These are phyloP conservation scores for Neurospora sp. DNA, from an alignment of 495 filamentous ascomycete species.

Conservation along the genomic window DNA sequence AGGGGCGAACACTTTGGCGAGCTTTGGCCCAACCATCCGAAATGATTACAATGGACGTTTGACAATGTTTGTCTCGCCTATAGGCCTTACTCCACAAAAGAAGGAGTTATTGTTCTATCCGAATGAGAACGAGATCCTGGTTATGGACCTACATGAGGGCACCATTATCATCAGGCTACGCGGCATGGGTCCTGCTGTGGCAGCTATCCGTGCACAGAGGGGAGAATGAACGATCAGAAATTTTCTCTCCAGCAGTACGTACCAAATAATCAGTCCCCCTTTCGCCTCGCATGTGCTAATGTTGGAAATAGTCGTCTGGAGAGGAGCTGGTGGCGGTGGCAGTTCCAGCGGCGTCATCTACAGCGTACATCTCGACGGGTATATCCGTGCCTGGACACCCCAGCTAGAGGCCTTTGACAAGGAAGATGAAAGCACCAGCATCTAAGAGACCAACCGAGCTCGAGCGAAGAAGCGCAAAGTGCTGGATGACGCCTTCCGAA, in stretches of 20 bases:
- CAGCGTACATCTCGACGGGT: slow-evolving; percentile 49
- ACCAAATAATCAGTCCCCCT: neutral
- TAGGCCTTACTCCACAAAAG: slow-evolving; percentile 42
- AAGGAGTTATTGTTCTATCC: slow-evolving; percentile 32
- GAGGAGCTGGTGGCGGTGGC: slow-evolving; percentile 39
- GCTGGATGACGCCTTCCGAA: slow-evolving; percentile 46
- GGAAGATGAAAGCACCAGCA: slow-evolving; percentile 29
- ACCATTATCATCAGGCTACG: slow-evolving; percentile 58
- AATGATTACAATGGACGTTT: slow-evolving; percentile 40
- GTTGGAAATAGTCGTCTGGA: slow-evolving; percentile 48
- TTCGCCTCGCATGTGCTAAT: neutral
- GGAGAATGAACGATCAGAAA: slow-evolving; percentile 38
- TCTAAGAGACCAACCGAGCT: slow-evolving; percentile 19
- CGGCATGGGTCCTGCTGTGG: slow-evolving; percentile 43
- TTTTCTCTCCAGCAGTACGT: slow-evolving; percentile 45
- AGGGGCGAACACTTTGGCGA: slow-evolving; percentile 73
- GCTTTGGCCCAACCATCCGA: slow-evolving; percentile 69
- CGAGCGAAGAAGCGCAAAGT: slow-evolving; percentile 48
- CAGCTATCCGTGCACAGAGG: slow-evolving; percentile 26
- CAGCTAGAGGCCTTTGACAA: slow-evolving; percentile 36
- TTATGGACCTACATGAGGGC: slow-evolving; percentile 66
- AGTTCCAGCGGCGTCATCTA: slow-evolving; percentile 36
- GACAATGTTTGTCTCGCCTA: slow-evolving; percentile 51
- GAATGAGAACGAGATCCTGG: slow-evolving; percentile 67
- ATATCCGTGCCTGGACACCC: slow-evolving; percentile 49